phyloP scores from a whole-genome alignment of 2,329 filamentous ascomycete species.

The Ophiostoma triangulosporum region DNA sequence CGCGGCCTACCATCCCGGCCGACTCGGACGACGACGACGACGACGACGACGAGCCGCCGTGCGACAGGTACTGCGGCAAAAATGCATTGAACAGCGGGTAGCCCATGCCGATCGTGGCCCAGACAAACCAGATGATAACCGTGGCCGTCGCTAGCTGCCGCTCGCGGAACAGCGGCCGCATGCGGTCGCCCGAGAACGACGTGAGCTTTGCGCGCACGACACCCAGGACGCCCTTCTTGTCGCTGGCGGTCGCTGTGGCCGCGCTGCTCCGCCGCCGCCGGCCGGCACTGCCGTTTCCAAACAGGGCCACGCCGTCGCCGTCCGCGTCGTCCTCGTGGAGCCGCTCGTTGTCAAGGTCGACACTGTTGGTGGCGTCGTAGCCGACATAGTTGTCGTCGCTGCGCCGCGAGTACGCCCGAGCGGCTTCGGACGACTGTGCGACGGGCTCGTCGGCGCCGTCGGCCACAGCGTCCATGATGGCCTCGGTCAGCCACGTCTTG shows the following conservation, averaged over 20 bases:
- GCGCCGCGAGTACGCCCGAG: not conserved
- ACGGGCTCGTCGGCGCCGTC: slow-evolving; percentile 23
- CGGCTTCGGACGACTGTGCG: not conserved
- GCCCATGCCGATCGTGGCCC: slow-evolving; percentile 72
- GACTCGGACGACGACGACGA: too few relatives aligned
- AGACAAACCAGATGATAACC: slow-evolving; percentile 59
- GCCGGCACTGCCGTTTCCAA: slow-evolving; percentile 5
- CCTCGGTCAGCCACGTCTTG: slow-evolving; percentile 64
- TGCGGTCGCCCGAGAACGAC: slow-evolving; percentile 53
- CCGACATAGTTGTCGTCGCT: slow-evolving; percentile 6
- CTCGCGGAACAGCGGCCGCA: slow-evolving; percentile 50
- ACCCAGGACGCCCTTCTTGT: not conserved
- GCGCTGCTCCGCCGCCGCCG: not conserved
- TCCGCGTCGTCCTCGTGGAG: not conserved
- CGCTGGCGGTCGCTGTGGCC: not conserved
- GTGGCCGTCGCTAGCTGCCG: slow-evolving; percentile 39
- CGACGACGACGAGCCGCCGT: slow-evolving; percentile 29
- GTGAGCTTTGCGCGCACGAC: slow-evolving; percentile 45
- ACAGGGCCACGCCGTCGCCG: not conserved
- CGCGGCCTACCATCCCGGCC: slow-evolving; percentile 18
- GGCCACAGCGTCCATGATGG: slow-evolving; percentile 46
- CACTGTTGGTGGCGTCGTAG: slow-evolving; percentile 3
- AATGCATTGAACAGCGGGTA: slow-evolving; percentile 86
- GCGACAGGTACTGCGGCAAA: slow-evolving; percentile 70
- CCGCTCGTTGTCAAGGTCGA: not conserved